Base-by-base conservation (phyloP, 331 rosid species). In the Acacia concinna region DNA sequence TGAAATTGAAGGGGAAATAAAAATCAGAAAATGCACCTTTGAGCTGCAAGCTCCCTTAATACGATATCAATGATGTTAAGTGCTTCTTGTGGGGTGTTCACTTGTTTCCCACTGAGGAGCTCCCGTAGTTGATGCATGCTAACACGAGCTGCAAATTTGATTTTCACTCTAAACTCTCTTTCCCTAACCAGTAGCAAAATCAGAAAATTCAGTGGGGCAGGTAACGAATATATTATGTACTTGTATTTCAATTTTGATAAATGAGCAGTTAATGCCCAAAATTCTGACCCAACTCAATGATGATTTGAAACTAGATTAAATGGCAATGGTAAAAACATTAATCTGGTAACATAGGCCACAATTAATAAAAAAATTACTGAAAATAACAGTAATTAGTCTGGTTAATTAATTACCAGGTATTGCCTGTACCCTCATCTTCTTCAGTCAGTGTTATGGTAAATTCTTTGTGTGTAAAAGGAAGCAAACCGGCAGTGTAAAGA, bases 401-500 rank as follows among this genome's bases (percentile, higher is more conserved):
- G 34, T n/a, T 43, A 44, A 41, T 44, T 38, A 38, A 44, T 64
- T 67, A 85, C 88, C 89, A 65, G 38, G 71, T 82, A 59, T 27
- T 38, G 31, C 78, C 77, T 56, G 70, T 57, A 28, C 82, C 79
- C 78, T 82, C 84, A 31, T 82, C 80, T 18, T 82, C 84, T 69
- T 79, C 37, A 1, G 41, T 76, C 75, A 85, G 44, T 47, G 54
- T 38, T 75, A 85, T 59, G 59, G 73, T 18, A 41, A 87, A 87
- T 68, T 87, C 86, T 81, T 79, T 87, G 77, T 37, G 56, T 18
- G 76, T 63, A 79, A 87, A 84, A 59, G 90, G 90, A 73, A 84
- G 86, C 83, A 81, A 79, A 34, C 84, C 88, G 23, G 90, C 86
- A 43, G 90, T 87, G 81, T 87, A 87, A 59, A 87, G 78, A 44